Conservation (phyloP, 768 basidiomycete species). For the Suillus alpinus region DNA sequence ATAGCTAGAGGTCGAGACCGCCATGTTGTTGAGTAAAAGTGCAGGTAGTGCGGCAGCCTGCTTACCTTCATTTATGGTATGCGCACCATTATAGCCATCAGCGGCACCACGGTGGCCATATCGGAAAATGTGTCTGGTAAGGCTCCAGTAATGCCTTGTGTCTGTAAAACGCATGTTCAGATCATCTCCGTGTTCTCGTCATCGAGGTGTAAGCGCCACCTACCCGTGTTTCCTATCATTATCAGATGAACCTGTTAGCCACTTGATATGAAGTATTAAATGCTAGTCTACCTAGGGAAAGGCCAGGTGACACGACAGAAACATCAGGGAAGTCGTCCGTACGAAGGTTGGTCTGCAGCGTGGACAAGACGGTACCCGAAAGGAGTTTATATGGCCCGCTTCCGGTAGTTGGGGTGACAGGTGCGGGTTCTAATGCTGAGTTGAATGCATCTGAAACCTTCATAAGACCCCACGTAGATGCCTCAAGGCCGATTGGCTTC, state of each 20-base stretch:
- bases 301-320: conserved; percentile 37
- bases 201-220: conserved; percentile 5
- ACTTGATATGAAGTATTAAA: conserved; percentile 5
- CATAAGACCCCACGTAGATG: conserved; percentile 33
- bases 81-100: conserved; percentile 35
- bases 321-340: conserved; percentile 19
- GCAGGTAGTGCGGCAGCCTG: background rate
- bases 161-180: conserved; percentile 29
- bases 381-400: conserved; percentile 38
- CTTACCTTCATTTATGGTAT: conserved; percentile 29
- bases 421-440: conserved; percentile 37
- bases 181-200: conserved; percentile 19
- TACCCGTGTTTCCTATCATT: conserved; percentile 21
- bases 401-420: conserved; percentile 37
- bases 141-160: conserved; percentile 44
- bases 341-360: conserved; percentile 31
- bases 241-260: background rate
- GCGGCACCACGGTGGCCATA: conserved; percentile 33
- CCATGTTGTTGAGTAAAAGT: conserved; percentile 8
- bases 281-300: conserved; percentile 16
- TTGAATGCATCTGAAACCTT: conserved; percentile 36
- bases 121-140: conserved; percentile 47
- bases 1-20: conserved; percentile 19
- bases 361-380: conserved; percentile 42
- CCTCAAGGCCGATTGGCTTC: conserved; percentile 19